Evolutionary conservation across 106 monocot species (phyloP), one percentile per base, ranked within the genome.

Genomic region (Dactylorhiza incarnata): DNA sequence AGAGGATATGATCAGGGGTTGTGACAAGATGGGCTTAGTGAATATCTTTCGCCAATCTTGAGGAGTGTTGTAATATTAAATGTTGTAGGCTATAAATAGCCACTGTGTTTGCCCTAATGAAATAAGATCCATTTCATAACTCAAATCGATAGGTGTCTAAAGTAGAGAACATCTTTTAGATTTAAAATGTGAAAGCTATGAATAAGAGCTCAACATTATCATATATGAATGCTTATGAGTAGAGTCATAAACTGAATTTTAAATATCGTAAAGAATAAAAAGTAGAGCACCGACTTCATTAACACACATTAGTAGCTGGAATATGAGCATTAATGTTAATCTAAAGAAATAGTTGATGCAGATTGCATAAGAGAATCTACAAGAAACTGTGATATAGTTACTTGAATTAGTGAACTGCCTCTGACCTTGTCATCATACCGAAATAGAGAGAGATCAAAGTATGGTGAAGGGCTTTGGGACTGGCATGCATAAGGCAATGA

Each of bases 361-460:
- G 20, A 72, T 72, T 44, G 59, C 45, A 20, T 19, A 50, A 19
- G 15, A 5, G 44, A 59, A 75, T 22, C 15, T 56, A 3, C 54
- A 53, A 74, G 17, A 74, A 53, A 45, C 17, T 62, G 74, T 49
- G 17, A 46, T 45, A 44, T 24, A 26, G 46, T 46, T 43, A 43
- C 47, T 65, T 9, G 50, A 79, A 15, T 22, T 68, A 52, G 17
- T 16, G 56, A 52, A 61, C 69, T 71, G 58, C 72, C 69, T 20
- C 80, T 48, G 29, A 97, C 99, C 99, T 99, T 99, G 24, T 99
- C 99, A 88, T 99, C 99, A 85, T 94, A 99, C 53, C 99, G 94
- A 88, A 94, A 99, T 23, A 99, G 81, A 73, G 99, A 92, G 11
- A 94, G 86, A 68, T 99, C 99, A 85, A 99, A 94, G 62, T 99